Base-by-base conservation (phyloP, 208 protist genomes). In the Naegleria gruberi region DNA sequence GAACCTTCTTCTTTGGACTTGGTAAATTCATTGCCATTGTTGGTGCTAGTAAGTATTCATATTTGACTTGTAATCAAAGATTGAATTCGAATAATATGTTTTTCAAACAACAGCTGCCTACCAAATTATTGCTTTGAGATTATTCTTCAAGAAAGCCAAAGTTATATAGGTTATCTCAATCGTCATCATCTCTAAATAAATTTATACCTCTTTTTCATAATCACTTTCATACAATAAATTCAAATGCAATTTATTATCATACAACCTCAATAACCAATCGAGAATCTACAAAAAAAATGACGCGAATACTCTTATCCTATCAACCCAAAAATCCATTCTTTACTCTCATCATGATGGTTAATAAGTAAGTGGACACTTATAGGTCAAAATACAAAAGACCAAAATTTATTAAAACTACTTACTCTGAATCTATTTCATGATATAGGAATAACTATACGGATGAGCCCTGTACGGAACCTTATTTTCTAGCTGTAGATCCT, bases 291-390 rank as follows among this genome's bases (percentile, higher is more conserved):
- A 23, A 65, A 65, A 65, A 65, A 65, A 65, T 65, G 51, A 30
- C 51, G 15, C 51, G 51, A 65, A 1, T 65, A 19, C 30, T 87
- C 5, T 40, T 87, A 57, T 87, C 83, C 1, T 87, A 55, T 87
- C 83, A 87, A 87, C 83, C 83, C 10, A 46, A 41, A 30, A 87
- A 87, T 55, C 83, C 83, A 30, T 87, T 87, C n/a, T 87, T 57
- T 40, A 30, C 19, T 40, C 37, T 51, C 0, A 6, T 55, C n/a
- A 26, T 87, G 44, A 0, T 55, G 44, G 23, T 55, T 17, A 87
- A 87, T 30, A 87, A 40, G 44, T 55, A 55, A 23, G 83, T 41
- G n/a, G n/a, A n/a, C n/a, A n/a, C n/a, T n/a, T n/a, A n/a, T n/a
- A n/a, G n/a, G n/a, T n/a, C n/a, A n/a, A n/a, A n/a, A n/a, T n/a